Evolutionary conservation across 164 flowering plant species (phyloP), one percentile per base, ranked within the genome.

Genomic region (Kingdonia uniflora): DNA sequence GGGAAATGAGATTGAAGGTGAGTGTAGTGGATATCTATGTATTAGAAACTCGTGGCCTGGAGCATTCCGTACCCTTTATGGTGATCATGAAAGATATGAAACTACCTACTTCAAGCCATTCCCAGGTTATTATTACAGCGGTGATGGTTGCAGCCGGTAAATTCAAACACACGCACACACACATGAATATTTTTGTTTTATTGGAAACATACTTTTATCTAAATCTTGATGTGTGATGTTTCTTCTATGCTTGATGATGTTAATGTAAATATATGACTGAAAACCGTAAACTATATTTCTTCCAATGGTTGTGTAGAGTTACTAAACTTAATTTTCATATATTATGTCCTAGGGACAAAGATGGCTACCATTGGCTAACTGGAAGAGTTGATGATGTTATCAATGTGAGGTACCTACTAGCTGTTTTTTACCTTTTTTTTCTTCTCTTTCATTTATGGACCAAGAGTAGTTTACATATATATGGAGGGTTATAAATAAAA

Each of bases 361-460:
- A 94, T 79, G 99, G 97, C 43, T 94, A 87, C 58, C 67, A 89
- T 67, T 94, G 99, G 99, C 95, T 94, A 52, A 94, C 97, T 35
- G 99, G 99, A 70, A 83, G 99, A 69, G 99, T 94, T 41, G 99
- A 94, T 61, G 97, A 94, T 70, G 99, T 94, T 15, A 94, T 89
- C 66, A 94, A 94, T 58, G 97, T 94, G 68, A 94, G 99, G 97
- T 92, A 72, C 43, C 16, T 58, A 17, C 14, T 49, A 19, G 26
- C 46, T 51, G 21, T 14, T 11, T 51, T 8, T 17, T 20, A 19
- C 41, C 13, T 16, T 41, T 41, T 41, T 4, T 29, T 29, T 3
- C 4, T 29, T 29, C 35, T 29, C 8, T 29, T 29, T 29, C 35
- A 29, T 4, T 29, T 29, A 3, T 29, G 35, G 35, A 29, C 35